phyloP scores from a whole-genome alignment of 495 filamentous ascomycete genomes.

The Penicillium egyptiacum region DNA sequence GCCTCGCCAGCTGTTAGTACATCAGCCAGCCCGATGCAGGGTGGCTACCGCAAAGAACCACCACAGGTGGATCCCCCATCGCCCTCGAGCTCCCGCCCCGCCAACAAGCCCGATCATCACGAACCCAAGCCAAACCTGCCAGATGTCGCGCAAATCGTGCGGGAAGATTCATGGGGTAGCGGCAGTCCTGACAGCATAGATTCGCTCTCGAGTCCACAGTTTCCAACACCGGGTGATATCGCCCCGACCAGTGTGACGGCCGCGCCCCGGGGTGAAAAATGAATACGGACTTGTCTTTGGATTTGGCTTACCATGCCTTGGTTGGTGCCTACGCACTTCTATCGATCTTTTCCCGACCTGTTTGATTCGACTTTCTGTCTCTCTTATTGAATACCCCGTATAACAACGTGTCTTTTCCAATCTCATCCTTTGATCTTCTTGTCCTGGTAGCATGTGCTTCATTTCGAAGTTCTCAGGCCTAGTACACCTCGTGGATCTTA shows the following conservation, averaged over 20 bases:
- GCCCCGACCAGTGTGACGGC: not conserved
- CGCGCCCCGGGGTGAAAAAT: conserved; percentile 5
- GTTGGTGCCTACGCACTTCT: not conserved
- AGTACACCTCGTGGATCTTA: not conserved
- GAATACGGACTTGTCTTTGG: not conserved
- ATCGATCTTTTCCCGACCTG: conserved; percentile 16
- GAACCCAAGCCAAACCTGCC: conserved; percentile 19
- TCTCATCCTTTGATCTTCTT: conserved; percentile 6
- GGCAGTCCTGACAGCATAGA: conserved; percentile 37
- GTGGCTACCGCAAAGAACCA: conserved; percentile 20
- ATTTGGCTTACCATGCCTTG: not conserved
- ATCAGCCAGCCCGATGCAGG: conserved; percentile 36
- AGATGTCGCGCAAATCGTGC: conserved; percentile 26
- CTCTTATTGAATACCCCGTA: conserved; percentile 43
- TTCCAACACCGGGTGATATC: conserved; percentile 8
- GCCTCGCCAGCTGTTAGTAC: conserved; percentile 25
- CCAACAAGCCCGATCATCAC: conserved; percentile 13
- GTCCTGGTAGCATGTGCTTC: conserved; percentile 2
- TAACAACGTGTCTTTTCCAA: conserved; percentile 24
- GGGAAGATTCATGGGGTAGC: conserved; percentile 40
- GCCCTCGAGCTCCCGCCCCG: conserved; percentile 19
- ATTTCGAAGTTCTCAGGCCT: not conserved
- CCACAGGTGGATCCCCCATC: conserved; percentile 16
- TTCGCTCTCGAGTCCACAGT: conserved; percentile 28
- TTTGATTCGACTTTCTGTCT: conserved; percentile 34